Evolutionary conservation across 768 basidiomycete genomes (phyloP), one percentile per base, ranked within the genome.

Genomic region (Candolleomyces eurysporus): DNA sequence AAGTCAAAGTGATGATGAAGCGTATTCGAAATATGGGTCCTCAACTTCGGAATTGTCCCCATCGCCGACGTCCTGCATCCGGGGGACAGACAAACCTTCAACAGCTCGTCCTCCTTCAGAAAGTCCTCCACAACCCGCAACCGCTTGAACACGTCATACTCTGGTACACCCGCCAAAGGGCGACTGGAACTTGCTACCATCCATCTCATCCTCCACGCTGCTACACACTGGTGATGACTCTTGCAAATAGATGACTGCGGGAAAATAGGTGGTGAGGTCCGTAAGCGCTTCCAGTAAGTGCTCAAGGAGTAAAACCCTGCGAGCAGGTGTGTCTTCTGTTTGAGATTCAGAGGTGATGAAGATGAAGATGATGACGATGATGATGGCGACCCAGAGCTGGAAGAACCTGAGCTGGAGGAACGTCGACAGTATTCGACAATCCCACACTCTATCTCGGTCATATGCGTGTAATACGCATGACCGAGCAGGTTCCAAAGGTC

Each of bases 1-100:
- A 78, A 59, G 67, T 76, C 76, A 58, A 78, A 78, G 64, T 78
- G 74, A 63, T 78, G 76, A 57, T 75, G 72, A 22, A 78, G 65
- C 55, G 73, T 71, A 49, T 70, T 71, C 49, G 69, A 68, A 61
- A 76, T 67, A 65, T 65, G 65, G 52, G 72, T 69, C 62, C 73
- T 63, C 61, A 69, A 70, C 63, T 61, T 66, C 64, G 64, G 64
- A 48, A 79, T 61, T 59, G 75, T 74, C 22, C 64, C 61, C 58
- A 82, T 58, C 48, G 78, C 79, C 30, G 55, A 63, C 42, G 60
- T 59, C 63, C 72, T 68, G 68, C 81, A 82, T 31, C 61, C 69
- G n/a, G 71, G 69, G 22, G 67, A 68, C 66, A 82, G 69, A 60
- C 72, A 71, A 21, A 62, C 63, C 16, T 58, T 58, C 51, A 81